Evolutionary conservation across 176 grass and related monocot genomes (phyloP).

Genomic region (Ananas comosus): DNA sequence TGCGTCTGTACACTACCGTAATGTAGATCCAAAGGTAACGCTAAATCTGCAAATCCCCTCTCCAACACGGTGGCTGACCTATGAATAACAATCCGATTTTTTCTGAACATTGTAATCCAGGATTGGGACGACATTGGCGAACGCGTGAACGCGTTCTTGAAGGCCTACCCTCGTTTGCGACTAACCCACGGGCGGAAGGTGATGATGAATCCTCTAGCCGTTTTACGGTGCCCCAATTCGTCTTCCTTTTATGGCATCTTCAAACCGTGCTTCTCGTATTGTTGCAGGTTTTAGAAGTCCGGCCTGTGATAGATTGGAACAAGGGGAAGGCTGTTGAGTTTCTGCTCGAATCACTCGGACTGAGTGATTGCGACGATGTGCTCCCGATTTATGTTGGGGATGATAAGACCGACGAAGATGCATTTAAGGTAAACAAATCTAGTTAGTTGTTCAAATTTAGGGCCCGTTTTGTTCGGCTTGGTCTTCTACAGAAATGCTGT

Average conservation of each 20-base stretch:
- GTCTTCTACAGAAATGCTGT: too few relatives aligned
- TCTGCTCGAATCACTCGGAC: conserved; percentile 41
- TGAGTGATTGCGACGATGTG: conserved; percentile 23
- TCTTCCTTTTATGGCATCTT: background rate
- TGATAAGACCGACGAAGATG: conserved; percentile 47
- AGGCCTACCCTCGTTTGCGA: conserved; percentile 28
- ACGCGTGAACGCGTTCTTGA: conserved; percentile 25
- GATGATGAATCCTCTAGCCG: background rate
- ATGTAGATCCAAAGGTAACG: conserved; percentile 73
- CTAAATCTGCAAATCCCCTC: background rate
- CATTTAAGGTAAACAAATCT: conserved; percentile 34
- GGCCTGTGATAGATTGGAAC: conserved; percentile 50
- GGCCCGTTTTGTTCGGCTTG: too few relatives aligned
- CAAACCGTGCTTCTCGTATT: background rate
- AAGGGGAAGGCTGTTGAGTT: conserved; percentile 65
- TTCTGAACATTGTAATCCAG: conserved; percentile 10
- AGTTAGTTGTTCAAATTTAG: too few relatives aligned
- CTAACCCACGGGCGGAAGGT: conserved; percentile 51
- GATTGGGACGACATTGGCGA: conserved; percentile 27
- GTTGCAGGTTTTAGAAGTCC: conserved; percentile 46
- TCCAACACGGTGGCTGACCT: background rate
- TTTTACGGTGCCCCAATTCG: background rate
- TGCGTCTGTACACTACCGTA: conserved; percentile 87
- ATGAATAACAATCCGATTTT: background rate
- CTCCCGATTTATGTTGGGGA: conserved; percentile 54